phyloP scores from a whole-genome alignment of 305 asterid genomes.

The Fraxinus ornus region DNA sequence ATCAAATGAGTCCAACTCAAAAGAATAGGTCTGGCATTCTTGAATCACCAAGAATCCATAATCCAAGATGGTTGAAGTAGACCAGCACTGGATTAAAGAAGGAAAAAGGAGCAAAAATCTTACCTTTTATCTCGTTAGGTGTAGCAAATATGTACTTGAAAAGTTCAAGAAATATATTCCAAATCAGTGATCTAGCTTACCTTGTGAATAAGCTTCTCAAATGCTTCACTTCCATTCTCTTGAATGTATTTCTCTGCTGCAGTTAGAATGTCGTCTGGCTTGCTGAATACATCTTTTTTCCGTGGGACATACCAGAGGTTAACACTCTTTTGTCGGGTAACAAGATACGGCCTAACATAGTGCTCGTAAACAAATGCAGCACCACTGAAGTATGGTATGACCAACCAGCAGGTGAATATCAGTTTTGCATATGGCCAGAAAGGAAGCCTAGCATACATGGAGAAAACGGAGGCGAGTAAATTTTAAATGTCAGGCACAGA shows the following conservation, averaged over 20 bases:
- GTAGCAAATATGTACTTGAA: not conserved
- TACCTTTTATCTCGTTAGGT: not conserved
- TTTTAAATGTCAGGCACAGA: not conserved
- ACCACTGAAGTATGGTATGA: slow-evolving; percentile 92
- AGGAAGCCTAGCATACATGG: slow-evolving; percentile 59
- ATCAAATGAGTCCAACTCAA: slow-evolving; percentile 15
- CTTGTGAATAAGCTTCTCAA: slow-evolving; percentile 68
- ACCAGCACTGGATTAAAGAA: not conserved
- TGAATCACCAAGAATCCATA: not conserved
- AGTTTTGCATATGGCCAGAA: slow-evolving; percentile 90
- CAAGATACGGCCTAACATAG: slow-evolving; percentile 79
- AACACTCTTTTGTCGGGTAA: slow-evolving; percentile 61
- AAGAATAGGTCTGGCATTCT: not conserved
- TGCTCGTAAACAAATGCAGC: slow-evolving; percentile 94
- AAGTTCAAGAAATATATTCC: not conserved
- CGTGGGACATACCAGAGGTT: slow-evolving; percentile 88
- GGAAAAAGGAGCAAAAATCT: not conserved
- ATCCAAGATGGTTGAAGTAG: not conserved
- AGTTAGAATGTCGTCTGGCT: slow-evolving; percentile 79
- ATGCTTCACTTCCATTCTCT: slow-evolving; percentile 71
- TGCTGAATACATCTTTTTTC: slow-evolving; percentile 66
- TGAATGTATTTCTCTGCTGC: slow-evolving; percentile 80
- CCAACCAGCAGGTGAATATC: slow-evolving; percentile 93
- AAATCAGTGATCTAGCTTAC: slow-evolving; percentile 32
- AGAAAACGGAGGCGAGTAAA: not conserved